Conservation (phyloP, 331 rosid species). For the Quercus lobata region DNA sequence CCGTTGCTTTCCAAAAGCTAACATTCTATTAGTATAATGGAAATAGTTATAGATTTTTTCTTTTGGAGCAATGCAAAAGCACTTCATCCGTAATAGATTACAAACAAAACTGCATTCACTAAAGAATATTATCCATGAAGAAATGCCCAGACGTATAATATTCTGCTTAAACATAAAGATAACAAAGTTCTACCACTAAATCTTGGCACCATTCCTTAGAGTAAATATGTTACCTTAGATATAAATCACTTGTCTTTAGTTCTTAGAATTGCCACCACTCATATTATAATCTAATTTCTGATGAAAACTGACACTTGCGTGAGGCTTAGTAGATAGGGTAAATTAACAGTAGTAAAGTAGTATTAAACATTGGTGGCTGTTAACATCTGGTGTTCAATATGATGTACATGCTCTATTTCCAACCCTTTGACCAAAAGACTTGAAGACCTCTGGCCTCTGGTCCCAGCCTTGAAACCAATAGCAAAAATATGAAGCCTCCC, state of each 20-base stretch:
- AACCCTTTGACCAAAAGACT: not conserved
- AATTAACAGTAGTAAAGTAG: not conserved
- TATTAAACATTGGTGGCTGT: not conserved
- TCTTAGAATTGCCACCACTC: not conserved
- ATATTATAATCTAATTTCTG: not conserved
- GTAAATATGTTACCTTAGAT: not conserved
- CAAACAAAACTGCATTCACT: not conserved
- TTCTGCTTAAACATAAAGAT: not conserved
- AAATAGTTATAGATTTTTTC: not conserved
- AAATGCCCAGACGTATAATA: not conserved
- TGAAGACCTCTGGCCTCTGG: not conserved
- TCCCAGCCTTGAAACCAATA: not conserved
- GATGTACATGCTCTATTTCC: not conserved
- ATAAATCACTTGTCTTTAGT: not conserved
- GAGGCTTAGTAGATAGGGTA: not conserved
- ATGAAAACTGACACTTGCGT: not conserved
- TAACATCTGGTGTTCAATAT: not conserved
- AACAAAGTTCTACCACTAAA: not conserved
- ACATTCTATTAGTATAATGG: not conserved
- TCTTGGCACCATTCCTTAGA: not conserved
- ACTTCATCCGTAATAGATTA: not conserved
- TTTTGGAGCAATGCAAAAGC: not conserved
- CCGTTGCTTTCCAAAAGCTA: conserved; percentile 14
- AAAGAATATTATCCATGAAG: not conserved
- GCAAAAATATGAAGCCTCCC: not conserved